phyloP scores from a whole-genome alignment of 1,284 basidiomycete genomes.

The Leccinum pachyderme region DNA sequence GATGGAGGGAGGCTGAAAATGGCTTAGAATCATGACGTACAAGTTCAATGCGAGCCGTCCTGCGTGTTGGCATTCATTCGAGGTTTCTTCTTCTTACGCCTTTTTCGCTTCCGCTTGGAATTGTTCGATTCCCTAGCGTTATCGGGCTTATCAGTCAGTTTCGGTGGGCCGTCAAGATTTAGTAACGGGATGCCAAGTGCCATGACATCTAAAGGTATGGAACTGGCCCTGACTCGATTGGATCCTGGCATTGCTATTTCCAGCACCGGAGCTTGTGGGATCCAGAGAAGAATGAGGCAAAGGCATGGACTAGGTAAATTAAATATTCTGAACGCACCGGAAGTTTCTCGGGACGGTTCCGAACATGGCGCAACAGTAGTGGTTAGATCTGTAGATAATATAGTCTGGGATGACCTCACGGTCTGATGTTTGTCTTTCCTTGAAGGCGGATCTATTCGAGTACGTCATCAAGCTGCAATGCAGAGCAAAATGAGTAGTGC shows the following conservation, averaged over 20 bases:
- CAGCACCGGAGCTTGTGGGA: slow-evolving; percentile 17
- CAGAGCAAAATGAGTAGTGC: slow-evolving; percentile 2
- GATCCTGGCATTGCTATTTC: slow-evolving; percentile 4
- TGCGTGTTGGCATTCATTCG: slow-evolving; percentile 9
- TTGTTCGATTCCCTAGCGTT: slow-evolving; percentile 28
- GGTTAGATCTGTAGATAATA: slow-evolving; percentile 3
- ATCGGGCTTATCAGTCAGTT: slow-evolving; percentile 32
- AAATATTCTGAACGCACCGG: slow-evolving; percentile 20
- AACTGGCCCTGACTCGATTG: slow-evolving; percentile 7
- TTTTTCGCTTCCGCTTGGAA: slow-evolving; percentile 50
- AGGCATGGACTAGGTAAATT: slow-evolving; percentile 3
- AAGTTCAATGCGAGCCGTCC: slow-evolving; percentile 12
- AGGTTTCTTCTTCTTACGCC: slow-evolving; percentile 55
- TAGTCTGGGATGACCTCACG: slow-evolving; percentile 8
- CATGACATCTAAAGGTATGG: slow-evolving; percentile 9
- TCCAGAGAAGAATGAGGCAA: slow-evolving; percentile 14
- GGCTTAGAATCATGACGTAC: slow-evolving; percentile 18
- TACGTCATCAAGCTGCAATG: slow-evolving; percentile 7
- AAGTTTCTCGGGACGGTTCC: slow-evolving; percentile 6
- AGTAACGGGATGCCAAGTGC: slow-evolving; percentile 42
- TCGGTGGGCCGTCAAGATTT: slow-evolving; percentile 55
- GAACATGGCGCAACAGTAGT: background rate
- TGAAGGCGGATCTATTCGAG: slow-evolving; percentile 5
- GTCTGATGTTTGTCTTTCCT: slow-evolving; percentile 6
- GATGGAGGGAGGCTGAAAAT: background rate